phyloP scores from a whole-genome alignment of 352 stramenopile genomes.

The Pythium dissimile region DNA sequence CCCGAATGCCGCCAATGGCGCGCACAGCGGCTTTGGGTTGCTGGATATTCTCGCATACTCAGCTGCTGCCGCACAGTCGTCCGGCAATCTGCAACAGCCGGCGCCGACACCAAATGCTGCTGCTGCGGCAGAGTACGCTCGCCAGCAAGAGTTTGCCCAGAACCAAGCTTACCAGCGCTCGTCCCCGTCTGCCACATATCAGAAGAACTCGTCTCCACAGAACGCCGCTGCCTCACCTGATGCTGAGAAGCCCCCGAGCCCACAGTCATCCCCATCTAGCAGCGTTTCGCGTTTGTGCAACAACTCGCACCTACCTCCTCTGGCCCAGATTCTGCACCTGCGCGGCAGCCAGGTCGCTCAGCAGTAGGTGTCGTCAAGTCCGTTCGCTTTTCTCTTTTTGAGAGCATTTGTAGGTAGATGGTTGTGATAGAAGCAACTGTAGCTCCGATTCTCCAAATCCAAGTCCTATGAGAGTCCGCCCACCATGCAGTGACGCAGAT shows the following conservation, averaged over 20 bases:
- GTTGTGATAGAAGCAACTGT: slow-evolving; percentile 27
- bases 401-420: slow-evolving; percentile 18
- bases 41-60: slow-evolving; percentile 74
- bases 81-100: slow-evolving; percentile 20
- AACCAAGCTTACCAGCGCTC: slow-evolving; percentile 11
- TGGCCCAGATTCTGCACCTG: slow-evolving; percentile 72
- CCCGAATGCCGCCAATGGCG: slow-evolving; percentile 13
- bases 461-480: neutral
- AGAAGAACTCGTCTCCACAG: neutral
- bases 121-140: slow-evolving; percentile 19
- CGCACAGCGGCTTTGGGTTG: slow-evolving; percentile 40
- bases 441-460: too few species aligned
- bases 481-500: neutral
- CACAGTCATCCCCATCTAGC: slow-evolving; percentile 7
- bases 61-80: slow-evolving; percentile 43
- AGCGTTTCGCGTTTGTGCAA: slow-evolving; percentile 29
- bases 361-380: slow-evolving; percentile 15
- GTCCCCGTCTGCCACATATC: neutral
- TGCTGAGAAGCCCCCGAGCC: slow-evolving; percentile 10
- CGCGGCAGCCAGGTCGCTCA: slow-evolving; percentile 34
- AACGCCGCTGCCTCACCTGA: neutral
- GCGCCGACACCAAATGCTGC: slow-evolving; percentile 11
- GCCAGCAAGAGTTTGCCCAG: slow-evolving; percentile 17
- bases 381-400: neutral
- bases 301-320: slow-evolving; percentile 56